Conservation (phyloP, 2,329 filamentous ascomycete genomes). For the Epichloe festucae region DNA sequence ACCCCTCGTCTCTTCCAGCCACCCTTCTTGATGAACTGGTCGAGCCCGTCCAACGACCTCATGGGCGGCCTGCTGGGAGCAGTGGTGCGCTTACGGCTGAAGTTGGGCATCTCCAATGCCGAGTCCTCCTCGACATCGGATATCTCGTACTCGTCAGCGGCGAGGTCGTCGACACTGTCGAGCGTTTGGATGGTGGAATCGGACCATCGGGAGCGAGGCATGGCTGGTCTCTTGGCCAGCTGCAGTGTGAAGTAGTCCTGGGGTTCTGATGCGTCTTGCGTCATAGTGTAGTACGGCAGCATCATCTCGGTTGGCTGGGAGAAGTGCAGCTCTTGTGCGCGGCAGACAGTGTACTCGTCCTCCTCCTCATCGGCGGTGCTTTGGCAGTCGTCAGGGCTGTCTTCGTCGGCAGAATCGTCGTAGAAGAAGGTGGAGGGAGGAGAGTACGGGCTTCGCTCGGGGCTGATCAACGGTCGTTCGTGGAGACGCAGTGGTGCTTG, state of each 20-base stretch:
- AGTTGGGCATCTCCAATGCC: slow-evolving; percentile 18
- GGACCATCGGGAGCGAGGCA: slow-evolving; percentile 28
- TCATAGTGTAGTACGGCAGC: slow-evolving; percentile 14
- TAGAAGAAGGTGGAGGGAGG: slow-evolving; percentile 17
- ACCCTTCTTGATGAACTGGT: slow-evolving; percentile 29
- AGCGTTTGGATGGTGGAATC: slow-evolving; percentile 27
- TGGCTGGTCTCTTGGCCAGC: slow-evolving; percentile 16
- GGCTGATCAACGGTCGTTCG: slow-evolving; percentile 21
- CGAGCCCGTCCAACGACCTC: slow-evolving; percentile 25
- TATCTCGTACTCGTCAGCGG: slow-evolving; percentile 10
- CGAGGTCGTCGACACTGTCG: slow-evolving; percentile 10
- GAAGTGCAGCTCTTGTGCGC: slow-evolving; percentile 3
- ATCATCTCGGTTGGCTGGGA: slow-evolving; percentile 14
- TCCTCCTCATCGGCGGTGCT: slow-evolving; percentile 7
- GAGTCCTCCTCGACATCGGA: slow-evolving; percentile 10
- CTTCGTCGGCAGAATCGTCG: slow-evolving; percentile 12
- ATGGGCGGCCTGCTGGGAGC: slow-evolving; percentile 23
- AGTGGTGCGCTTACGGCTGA: slow-evolving; percentile 20
- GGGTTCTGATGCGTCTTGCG: slow-evolving; percentile 13
- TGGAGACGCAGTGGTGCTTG: slow-evolving; percentile 24
- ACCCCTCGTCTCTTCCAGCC: slow-evolving; percentile 32
- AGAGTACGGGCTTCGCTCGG: slow-evolving; percentile 10
- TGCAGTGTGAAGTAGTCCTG: slow-evolving; percentile 23
- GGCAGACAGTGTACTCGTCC: slow-evolving; percentile 9
- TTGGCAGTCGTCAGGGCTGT: slow-evolving; percentile 12